Percentiles rank a stretch among this genome's conserved stretches.
Evolutionary conservation across 176 grass and related monocot species (phyloP).

Genomic region (Triticum dicoccoides): DNA sequence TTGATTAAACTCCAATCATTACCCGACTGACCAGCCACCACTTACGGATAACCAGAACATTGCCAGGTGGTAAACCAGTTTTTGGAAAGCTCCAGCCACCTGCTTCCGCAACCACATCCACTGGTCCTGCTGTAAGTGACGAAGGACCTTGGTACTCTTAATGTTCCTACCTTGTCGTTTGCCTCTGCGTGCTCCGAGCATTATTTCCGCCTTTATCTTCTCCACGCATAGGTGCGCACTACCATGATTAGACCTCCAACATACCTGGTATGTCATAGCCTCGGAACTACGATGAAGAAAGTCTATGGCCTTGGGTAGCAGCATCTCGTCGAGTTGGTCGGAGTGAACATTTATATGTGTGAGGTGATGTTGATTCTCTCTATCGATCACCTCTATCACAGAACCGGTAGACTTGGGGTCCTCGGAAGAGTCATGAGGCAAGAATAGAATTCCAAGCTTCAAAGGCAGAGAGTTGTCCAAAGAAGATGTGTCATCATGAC

Average conservation of each 20-base stretch:
- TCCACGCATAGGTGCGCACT: conserved; percentile 13
- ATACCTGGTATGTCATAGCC: not conserved
- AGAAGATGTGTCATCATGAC: not conserved
- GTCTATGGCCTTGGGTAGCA: not conserved
- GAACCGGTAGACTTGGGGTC: not conserved
- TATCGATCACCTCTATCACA: not conserved
- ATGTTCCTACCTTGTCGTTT: no score
- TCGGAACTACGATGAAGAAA: not conserved
- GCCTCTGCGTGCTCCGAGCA: no score
- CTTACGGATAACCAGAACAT: no score
- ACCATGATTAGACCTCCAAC: conserved; percentile 19
- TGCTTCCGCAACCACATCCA: no score
- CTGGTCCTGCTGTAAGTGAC: no score
- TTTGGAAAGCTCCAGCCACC: no score
- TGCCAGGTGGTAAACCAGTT: no score
- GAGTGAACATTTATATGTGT: not conserved
- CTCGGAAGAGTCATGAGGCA: not conserved
- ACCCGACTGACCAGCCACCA: no score
- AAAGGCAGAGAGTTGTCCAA: not conserved
- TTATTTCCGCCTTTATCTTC: not conserved
- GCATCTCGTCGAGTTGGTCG: not conserved
- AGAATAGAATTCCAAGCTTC: not conserved
- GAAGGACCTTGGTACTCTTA: no score
- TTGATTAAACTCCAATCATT: no score
- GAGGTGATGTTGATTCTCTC: not conserved